These are phyloP conservation scores for Hortaea werneckii DNA, from an alignment of 2,329 filamentous ascomycete genomes.

Conservation along the genomic window DNA sequence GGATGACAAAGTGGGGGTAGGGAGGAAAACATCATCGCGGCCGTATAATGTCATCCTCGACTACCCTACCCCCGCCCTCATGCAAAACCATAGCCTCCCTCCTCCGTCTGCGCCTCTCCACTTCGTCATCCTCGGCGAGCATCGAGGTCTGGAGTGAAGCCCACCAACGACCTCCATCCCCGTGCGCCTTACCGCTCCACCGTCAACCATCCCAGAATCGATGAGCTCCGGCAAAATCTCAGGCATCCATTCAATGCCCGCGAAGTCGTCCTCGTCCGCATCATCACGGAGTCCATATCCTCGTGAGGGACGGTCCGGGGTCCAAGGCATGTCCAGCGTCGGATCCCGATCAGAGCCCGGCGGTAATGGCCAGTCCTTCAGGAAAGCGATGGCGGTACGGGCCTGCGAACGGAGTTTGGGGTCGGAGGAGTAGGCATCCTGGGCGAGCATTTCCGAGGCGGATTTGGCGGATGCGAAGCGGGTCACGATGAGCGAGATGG, in stretches of 20 bases:
- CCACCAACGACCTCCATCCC: not conserved
- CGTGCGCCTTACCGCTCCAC: not conserved
- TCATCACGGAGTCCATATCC: not conserved
- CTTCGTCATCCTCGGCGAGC: conserved; percentile 45
- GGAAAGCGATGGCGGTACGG: conserved; percentile 11
- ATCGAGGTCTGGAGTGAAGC: not conserved
- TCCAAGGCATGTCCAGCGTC: not conserved
- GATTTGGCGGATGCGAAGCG: conserved; percentile 12
- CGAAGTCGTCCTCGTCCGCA: not conserved
- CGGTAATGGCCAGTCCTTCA: conserved; percentile 10
- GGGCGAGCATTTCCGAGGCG: conserved; percentile 8
- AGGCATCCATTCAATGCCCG: not conserved
- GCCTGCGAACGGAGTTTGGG: conserved; percentile 6
- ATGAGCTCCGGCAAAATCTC: not conserved
- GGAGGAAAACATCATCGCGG: not conserved
- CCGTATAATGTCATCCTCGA: conserved; percentile 56
- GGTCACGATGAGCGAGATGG: conserved; percentile 17
- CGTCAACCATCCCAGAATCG: not conserved
- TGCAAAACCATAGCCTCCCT: conserved; percentile 86
- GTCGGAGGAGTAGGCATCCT: conserved; percentile 10
- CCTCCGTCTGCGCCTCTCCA: conserved; percentile 57
- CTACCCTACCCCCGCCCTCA: conserved; percentile 67
- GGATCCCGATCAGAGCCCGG: not conserved
- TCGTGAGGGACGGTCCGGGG: not conserved
- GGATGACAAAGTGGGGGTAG: too few relatives aligned